Conservation (phyloP, 768 basidiomycete genomes). For the Lentinula raphanica region DNA sequence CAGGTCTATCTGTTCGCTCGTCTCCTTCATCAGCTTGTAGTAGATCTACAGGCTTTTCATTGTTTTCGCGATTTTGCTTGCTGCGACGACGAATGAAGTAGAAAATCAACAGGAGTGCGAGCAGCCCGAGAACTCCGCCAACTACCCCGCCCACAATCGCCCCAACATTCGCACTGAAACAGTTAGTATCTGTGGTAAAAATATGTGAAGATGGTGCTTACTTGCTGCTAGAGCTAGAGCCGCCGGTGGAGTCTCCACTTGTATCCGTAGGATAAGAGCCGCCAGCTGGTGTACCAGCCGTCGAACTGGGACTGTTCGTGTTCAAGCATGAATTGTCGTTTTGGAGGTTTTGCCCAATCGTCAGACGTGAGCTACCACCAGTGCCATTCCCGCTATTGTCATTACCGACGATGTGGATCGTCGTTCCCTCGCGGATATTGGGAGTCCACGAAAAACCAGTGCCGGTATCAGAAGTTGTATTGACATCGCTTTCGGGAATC, state of each 20-base stretch:
- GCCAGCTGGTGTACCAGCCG: constrained; percentile 71
- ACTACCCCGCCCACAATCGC: constrained; percentile 56
- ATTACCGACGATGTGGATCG: constrained; percentile 60
- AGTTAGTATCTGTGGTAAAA: not conserved
- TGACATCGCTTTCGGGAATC: constrained; percentile 48
- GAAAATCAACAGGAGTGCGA: constrained; percentile 34
- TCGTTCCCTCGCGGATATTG: constrained; percentile 57
- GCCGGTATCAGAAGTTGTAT: constrained; percentile 20
- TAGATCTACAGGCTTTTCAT: constrained; percentile 65
- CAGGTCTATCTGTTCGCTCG: constrained; percentile 21
- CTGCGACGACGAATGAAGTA: constrained; percentile 49
- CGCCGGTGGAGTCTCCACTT: constrained; percentile 27
- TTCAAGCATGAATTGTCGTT: constrained; percentile 53
- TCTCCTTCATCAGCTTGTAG: constrained; percentile 48
- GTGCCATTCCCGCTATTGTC: constrained; percentile 63
- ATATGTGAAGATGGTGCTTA: not conserved
- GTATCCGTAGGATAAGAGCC: constrained; percentile 61
- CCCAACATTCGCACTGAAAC: constrained; percentile 32
- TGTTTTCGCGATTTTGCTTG: constrained; percentile 29
- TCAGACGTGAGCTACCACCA: constrained; percentile 58
- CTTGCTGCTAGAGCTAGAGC: constrained; percentile 21
- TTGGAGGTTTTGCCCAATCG: constrained; percentile 46
- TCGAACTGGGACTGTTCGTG: constrained; percentile 65
- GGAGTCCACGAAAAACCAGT: constrained; percentile 70
- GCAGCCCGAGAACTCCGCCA: constrained; percentile 46